phyloP scores from a whole-genome alignment of 2,329 filamentous ascomycete genomes.

The Microsporum canis region DNA sequence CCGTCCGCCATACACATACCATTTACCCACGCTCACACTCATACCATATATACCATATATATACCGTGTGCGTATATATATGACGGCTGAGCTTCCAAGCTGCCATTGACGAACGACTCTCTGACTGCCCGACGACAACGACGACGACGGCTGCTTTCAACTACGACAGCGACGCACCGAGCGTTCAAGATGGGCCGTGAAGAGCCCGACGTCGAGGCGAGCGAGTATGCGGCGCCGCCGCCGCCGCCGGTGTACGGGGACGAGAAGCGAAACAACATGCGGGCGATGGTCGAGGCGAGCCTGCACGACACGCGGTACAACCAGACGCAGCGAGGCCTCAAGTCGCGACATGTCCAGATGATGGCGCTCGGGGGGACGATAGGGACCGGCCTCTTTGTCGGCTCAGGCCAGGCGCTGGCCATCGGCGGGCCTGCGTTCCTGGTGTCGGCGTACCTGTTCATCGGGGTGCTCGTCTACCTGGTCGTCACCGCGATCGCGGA shows the following conservation, averaged over 20 bases:
- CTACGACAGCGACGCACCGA: no score
- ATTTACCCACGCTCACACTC: no score
- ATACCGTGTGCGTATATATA: no score
- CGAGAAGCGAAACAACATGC: constrained; percentile 22
- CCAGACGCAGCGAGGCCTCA: constrained; percentile 32
- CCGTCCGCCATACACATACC: no score
- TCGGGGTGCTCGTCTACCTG: constrained; percentile 37
- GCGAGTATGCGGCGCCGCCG: neutral
- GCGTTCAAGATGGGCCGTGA: neutral
- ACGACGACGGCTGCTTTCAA: no score
- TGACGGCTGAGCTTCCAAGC: no score
- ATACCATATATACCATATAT: no score
- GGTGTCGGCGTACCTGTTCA: constrained; percentile 42
- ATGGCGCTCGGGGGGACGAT: constrained; percentile 26
- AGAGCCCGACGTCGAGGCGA: neutral
- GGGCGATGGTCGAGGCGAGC: constrained; percentile 30
- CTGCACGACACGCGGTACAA: constrained; percentile 32
- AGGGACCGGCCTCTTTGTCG: constrained; percentile 45
- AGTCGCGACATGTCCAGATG: constrained; percentile 33
- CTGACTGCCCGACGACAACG: no score
- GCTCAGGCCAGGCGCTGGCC: constrained; percentile 43
- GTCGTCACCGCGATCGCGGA: constrained; percentile 39
- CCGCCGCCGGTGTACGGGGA: neutral
- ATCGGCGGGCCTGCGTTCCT: constrained; percentile 44
- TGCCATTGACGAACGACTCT: no score